Percentiles rank a stretch among this genome's conserved stretches.
Conservation (phyloP, 2,329 filamentous ascomycete species). For the Cadophora sp. region DNA sequence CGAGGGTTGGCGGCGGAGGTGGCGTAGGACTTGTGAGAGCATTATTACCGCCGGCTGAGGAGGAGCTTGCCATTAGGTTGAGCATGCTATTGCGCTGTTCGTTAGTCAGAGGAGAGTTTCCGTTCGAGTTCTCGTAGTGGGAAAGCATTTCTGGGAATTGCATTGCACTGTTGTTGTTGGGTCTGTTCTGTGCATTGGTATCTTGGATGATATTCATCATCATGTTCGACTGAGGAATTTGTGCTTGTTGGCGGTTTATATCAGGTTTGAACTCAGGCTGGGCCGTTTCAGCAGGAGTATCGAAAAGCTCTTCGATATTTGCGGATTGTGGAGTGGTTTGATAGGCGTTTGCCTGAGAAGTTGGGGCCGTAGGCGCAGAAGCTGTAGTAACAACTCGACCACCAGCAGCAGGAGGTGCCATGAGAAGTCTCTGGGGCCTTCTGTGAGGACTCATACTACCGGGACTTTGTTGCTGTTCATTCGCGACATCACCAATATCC, state of each 20-base stretch:
- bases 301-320: conserved; percentile 66
- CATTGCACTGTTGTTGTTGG: conserved; percentile 43
- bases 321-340: conserved; percentile 51
- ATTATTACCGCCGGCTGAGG: conserved; percentile 40
- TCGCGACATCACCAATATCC: conserved; percentile 63
- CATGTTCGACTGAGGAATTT: conserved; percentile 63
- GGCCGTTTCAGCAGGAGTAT: conserved; percentile 56
- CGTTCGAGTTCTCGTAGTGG: conserved; percentile 50
- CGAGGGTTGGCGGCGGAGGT: conserved; percentile 57
- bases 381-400: conserved; percentile 30
- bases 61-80: conserved; percentile 60
- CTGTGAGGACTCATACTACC: conserved; percentile 40
- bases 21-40: conserved; percentile 43
- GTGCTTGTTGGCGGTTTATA: conserved; percentile 50
- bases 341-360: conserved; percentile 37
- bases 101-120: conserved; percentile 60
- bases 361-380: conserved; percentile 41
- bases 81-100: conserved; percentile 66
- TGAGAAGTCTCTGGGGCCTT: conserved; percentile 43
- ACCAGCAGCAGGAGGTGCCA: conserved; percentile 38
- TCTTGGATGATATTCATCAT: conserved; percentile 73
- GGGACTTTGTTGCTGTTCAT: conserved; percentile 34
- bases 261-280: conserved; percentile 50
- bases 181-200: conserved; percentile 60
- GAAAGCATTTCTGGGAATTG: conserved; percentile 59